Evolutionary conservation across 768 basidiomycete genomes (phyloP).

Genomic region (Auriculariales sp.): DNA sequence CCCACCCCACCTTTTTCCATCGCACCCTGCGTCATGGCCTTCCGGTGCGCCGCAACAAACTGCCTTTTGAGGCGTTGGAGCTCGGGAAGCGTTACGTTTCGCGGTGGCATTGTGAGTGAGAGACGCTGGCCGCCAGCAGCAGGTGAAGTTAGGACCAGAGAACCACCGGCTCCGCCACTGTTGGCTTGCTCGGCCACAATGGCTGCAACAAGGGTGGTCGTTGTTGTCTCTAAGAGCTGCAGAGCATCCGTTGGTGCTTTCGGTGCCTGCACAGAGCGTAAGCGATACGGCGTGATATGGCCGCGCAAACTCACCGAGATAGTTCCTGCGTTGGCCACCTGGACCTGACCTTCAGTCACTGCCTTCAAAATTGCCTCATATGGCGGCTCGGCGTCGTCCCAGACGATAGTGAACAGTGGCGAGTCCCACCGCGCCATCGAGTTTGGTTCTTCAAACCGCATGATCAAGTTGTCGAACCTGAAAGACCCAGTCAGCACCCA

Average conservation of each 20-base stretch:
- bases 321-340: conserved; percentile 79
- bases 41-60: conserved; percentile 81
- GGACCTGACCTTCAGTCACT: conserved; percentile 62
- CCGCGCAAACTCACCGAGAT: conserved; percentile 44
- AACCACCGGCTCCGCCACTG: conserved; percentile 35
- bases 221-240: conserved; percentile 68
- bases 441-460: conserved; percentile 89
- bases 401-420: conserved; percentile 75
- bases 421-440: conserved; percentile 99
- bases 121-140: conserved; percentile 24
- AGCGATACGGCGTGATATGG: background rate
- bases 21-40: conserved; percentile 71
- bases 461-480: conserved; percentile 75
- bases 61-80: conserved; percentile 83
- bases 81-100: conserved; percentile 69
- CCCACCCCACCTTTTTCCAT: conserved; percentile 64
- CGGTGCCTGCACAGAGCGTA: conserved; percentile 31
- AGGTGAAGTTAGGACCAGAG: conserved; percentile 31
- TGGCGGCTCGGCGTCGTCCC: conserved; percentile 54
- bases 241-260: conserved; percentile 85
- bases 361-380: conserved; percentile 66
- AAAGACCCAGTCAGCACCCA: conserved; percentile 1
- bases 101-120: conserved; percentile 48
- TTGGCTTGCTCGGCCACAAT: conserved; percentile 51
- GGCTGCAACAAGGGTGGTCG: conserved; percentile 52